A percentile compares a stretch with the other conserved stretches of the same genome.
These are phyloP conservation scores for Penicillium fuscoglaucum DNA, from an alignment of 2,329 filamentous ascomycete genomes.

Conservation along the genomic window DNA sequence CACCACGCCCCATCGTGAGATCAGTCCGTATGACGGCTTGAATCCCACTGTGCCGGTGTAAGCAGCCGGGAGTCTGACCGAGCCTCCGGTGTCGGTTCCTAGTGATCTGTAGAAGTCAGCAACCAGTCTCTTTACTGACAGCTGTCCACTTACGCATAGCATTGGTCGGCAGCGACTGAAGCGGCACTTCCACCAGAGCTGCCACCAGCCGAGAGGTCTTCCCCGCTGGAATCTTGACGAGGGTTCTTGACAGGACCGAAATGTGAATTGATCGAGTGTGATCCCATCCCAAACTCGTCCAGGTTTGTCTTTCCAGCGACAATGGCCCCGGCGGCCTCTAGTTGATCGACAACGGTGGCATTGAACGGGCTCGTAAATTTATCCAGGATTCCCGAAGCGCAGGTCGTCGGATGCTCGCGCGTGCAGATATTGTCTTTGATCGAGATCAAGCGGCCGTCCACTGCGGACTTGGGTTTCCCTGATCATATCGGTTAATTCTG, in stretches of 20 bases:
- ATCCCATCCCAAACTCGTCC: conserved; percentile 96
- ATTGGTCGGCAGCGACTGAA: conserved; percentile 68
- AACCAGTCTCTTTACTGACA: not conserved
- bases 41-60: conserved; percentile 83
- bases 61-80: conserved; percentile 80
- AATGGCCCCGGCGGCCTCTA: conserved; percentile 63
- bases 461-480: conserved; percentile 38
- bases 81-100: conserved; percentile 92
- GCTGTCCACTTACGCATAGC: conserved; percentile 52
- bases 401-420: conserved; percentile 69
- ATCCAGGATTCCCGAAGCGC: conserved; percentile 73
- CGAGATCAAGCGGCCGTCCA: conserved; percentile 55
- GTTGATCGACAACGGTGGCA: conserved; percentile 72
- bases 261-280: conserved; percentile 69
- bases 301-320: conserved; percentile 83
- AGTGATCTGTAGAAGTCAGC: conserved; percentile 58
- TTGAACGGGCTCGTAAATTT: conserved; percentile 74
- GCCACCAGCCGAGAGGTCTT: conserved; percentile 69
- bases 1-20: conserved; percentile 83
- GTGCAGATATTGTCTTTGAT: conserved; percentile 80
- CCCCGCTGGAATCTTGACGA: conserved; percentile 38
- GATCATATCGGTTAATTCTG: conserved; percentile 6
- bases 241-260: conserved; percentile 65
- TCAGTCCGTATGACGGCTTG: conserved; percentile 86
- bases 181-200: conserved; percentile 94